Conservation (phyloP, 176 grass and related monocot species). For the Chrysopogon serrulatus region DNA sequence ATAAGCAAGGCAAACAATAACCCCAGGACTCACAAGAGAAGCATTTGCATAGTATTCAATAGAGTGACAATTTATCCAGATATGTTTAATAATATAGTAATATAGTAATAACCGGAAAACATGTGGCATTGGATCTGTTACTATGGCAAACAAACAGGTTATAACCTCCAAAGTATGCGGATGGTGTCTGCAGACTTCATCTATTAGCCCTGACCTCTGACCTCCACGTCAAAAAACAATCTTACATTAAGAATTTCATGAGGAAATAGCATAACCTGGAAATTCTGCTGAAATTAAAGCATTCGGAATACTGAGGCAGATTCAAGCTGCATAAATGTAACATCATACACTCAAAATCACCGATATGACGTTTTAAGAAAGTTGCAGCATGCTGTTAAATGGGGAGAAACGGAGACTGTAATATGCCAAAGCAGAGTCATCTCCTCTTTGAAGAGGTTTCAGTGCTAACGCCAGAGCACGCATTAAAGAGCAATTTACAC, state of each 20-base stretch:
- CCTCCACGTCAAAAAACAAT: background rate
- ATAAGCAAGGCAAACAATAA: background rate
- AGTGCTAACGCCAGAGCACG: background rate
- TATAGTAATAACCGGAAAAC: background rate
- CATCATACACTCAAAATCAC: background rate
- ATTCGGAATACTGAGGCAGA: background rate
- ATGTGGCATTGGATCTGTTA: background rate
- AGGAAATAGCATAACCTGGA: background rate
- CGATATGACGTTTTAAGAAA: background rate
- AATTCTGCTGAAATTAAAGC: background rate
- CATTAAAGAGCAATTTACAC: constrained; percentile 6
- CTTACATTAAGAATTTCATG: background rate
- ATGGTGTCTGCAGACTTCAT: background rate
- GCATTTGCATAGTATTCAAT: background rate
- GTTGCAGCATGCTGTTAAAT: background rate
- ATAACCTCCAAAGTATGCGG: background rate
- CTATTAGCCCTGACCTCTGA: background rate
- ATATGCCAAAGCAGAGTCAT: background rate
- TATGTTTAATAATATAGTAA: background rate
- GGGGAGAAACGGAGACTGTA: background rate
- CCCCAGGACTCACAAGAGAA: background rate
- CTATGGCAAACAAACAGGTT: background rate
- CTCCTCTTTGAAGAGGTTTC: background rate
- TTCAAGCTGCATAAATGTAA: constrained; percentile 2
- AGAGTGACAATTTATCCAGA: background rate